phyloP scores from a whole-genome alignment of 148 eudicot genomes.

The Linanthus parryae region DNA sequence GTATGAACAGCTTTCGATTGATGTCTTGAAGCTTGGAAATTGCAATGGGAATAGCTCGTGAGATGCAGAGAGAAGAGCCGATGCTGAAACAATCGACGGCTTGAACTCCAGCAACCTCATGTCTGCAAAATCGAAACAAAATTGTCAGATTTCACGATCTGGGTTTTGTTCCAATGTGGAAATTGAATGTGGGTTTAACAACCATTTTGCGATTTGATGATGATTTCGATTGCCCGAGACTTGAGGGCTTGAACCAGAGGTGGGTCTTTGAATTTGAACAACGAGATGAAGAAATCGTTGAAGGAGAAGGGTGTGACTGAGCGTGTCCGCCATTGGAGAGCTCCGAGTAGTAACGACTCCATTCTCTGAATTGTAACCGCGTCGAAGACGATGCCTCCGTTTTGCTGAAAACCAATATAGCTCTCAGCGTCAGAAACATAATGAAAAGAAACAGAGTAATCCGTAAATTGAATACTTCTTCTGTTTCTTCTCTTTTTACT shows the following conservation, averaged over 20 bases:
- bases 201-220: constrained; percentile 50
- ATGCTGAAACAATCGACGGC: constrained; percentile 44
- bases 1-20: constrained; percentile 31
- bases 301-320: constrained; percentile 55
- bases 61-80: constrained; percentile 49
- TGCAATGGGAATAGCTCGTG: constrained; percentile 47
- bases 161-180: too few relatives aligned
- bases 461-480: too few relatives aligned
- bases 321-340: constrained; percentile 58
- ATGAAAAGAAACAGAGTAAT: too few relatives aligned
- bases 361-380: constrained; percentile 29
- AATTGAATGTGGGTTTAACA: too few relatives aligned
- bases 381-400: constrained; percentile 33
- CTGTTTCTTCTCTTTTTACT: too few relatives aligned
- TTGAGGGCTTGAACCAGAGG: constrained; percentile 23
- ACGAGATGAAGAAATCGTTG: constrained; percentile 29
- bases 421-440: too few relatives aligned
- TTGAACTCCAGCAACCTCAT: constrained; percentile 39
- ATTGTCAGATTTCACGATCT: too few relatives aligned
- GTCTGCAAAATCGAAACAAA: constrained; percentile 18
- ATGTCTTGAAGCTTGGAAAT: constrained; percentile 22
- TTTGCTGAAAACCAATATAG: too few relatives aligned
- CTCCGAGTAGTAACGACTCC: constrained; percentile 47
- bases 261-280: constrained; percentile 35
- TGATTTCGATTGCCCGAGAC: constrained; percentile 41